A percentile compares a stretch with the other conserved stretches of the same genome.
Conservation (phyloP, 2,329 filamentous ascomycete genomes). For the Fusarium redolens region DNA sequence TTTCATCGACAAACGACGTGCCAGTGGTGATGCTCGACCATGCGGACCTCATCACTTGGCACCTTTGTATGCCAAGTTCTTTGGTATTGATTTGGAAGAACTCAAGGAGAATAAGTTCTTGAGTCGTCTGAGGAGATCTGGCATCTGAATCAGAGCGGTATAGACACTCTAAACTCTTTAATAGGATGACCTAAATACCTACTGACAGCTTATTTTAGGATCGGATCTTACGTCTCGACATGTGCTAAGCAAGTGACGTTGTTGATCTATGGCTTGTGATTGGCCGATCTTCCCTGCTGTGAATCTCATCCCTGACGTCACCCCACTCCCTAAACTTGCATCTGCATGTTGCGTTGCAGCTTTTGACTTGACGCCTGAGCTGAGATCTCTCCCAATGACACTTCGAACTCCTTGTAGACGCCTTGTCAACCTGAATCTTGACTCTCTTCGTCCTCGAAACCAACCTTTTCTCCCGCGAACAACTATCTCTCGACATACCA, state of each 20-base stretch:
- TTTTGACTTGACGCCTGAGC: conserved; percentile 26
- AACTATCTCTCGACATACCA: background rate
- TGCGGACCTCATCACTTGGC: conserved; percentile 9
- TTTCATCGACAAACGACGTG: conserved; percentile 1
- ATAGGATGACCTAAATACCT: background rate
- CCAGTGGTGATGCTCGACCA: conserved; percentile 5
- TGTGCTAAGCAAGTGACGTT: background rate
- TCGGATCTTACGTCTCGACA: background rate
- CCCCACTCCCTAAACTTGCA: conserved; percentile 41
- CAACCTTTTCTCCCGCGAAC: background rate
- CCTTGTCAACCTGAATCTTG: conserved; percentile 5
- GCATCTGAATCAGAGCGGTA: background rate
- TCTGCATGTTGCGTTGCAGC: conserved; percentile 19
- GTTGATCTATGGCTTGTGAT: background rate
- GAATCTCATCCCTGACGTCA: conserved; percentile 46
- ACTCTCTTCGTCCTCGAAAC: background rate
- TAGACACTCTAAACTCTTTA: background rate
- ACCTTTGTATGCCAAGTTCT: background rate
- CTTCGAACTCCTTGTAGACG: conserved; percentile 16
- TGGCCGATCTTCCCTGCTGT: conserved; percentile 1
- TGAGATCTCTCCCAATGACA: conserved; percentile 36
- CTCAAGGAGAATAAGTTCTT: background rate
- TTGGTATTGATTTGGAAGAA: background rate
- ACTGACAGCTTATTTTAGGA: background rate
- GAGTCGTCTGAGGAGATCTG: background rate